Conservation (phyloP, 1,139 yeast species). For the Kazachstania sp. region DNA sequence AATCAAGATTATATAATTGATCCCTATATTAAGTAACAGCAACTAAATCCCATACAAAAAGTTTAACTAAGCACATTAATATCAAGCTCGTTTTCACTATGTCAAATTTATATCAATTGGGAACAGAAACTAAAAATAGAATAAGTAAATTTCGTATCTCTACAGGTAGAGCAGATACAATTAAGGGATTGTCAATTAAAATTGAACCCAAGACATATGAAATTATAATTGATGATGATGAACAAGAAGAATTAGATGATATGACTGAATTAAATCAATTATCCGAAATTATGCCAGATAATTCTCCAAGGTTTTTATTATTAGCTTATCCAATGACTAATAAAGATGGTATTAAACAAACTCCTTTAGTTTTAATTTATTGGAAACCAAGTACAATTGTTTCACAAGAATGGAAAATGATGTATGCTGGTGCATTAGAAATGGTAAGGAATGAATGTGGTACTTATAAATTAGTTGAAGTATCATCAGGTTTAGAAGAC, state of each 20-base stretch:
- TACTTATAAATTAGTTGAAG: constrained; percentile 29
- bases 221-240: constrained; percentile 39
- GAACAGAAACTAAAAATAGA: constrained; percentile 52
- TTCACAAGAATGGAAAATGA: constrained; percentile 70
- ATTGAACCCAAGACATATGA: constrained; percentile 48
- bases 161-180: constrained; percentile 53
- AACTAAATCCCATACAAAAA: not conserved
- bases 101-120: constrained; percentile 45
- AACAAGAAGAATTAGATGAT: constrained; percentile 36
- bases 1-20: not conserved
- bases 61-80: not conserved
- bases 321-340: constrained; percentile 68
- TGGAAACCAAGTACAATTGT: constrained; percentile 77
- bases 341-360: constrained; percentile 62
- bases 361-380: constrained; percentile 70
- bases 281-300: constrained; percentile 73
- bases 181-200: constrained; percentile 52
- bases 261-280: constrained; percentile 43
- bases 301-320: constrained; percentile 64
- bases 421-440: constrained; percentile 86
- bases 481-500: constrained; percentile 28
- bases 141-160: constrained; percentile 66
- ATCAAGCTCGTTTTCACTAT: too few relatives aligned
- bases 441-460: constrained; percentile 70
- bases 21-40: too few relatives aligned